Evolutionary conservation across 345 rosid species (phyloP).

Genomic region (Eucalyptus leucophloia): DNA sequence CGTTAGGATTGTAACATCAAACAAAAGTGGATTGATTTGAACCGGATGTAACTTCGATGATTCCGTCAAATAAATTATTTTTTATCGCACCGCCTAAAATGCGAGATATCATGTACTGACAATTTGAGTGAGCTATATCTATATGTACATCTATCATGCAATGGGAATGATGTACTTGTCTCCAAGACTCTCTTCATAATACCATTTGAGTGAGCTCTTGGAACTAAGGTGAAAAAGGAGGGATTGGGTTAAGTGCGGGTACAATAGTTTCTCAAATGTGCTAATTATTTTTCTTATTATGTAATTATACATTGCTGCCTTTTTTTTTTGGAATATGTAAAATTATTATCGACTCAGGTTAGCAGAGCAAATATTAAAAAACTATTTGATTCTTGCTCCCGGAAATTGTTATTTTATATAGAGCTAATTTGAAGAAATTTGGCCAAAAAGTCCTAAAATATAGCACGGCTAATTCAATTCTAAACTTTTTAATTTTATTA

Average conservation of each 20-base stretch:
- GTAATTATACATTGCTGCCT: not conserved
- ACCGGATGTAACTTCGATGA: not conserved
- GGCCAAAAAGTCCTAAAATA: not conserved
- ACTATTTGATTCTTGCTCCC: not conserved
- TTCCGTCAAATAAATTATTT: not conserved
- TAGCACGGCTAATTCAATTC: too few species aligned
- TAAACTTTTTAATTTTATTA: too few species aligned
- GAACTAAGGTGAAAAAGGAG: not conserved
- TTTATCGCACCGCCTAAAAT: not conserved
- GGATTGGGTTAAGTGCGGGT: not conserved
- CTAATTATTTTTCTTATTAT: not conserved
- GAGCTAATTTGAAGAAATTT: not conserved
- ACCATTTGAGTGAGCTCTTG: not conserved
- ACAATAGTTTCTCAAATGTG: not conserved
- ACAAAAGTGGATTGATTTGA: not conserved
- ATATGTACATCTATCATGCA: not conserved
- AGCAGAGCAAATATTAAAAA: not conserved
- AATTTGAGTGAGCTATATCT: not conserved
- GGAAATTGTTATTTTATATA: not conserved
- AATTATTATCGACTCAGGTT: not conserved
- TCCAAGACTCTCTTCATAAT: not conserved
- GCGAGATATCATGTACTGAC: not conserved
- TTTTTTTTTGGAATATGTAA: not conserved
- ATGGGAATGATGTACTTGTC: not conserved
- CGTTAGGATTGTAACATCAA: not conserved